Conservation (phyloP, 352 stramenopile species). For the Phytopythium helicoides region DNA sequence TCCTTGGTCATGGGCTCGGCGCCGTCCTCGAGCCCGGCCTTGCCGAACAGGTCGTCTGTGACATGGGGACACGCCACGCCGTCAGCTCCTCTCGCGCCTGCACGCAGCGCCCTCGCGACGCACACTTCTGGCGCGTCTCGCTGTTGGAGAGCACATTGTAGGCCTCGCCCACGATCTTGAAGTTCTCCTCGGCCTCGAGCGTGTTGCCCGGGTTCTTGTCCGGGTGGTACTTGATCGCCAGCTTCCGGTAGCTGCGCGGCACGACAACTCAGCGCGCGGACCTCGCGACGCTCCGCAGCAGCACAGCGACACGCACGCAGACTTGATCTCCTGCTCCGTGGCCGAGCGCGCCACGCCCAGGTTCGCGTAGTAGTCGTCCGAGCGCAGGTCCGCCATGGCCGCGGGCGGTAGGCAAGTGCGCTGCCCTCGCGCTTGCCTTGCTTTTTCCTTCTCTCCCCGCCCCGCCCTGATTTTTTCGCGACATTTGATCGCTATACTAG, state of each 20-base stretch:
- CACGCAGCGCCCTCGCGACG: conserved; percentile 4
- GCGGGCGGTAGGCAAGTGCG: no score
- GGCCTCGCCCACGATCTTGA: conserved; percentile 93
- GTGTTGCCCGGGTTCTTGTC: conserved; percentile 91
- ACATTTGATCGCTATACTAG: no score
- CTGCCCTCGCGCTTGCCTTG: no score
- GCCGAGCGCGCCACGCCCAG: conserved; percentile 64
- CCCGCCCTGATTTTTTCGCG: no score
- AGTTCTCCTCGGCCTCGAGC: conserved; percentile 87
- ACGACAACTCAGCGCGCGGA: not conserved
- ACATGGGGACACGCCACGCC: conserved; percentile 10
- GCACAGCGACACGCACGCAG: conserved; percentile 46
- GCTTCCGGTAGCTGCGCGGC: conserved; percentile 77
- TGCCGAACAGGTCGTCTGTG: conserved; percentile 91
- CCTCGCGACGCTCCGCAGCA: not conserved
- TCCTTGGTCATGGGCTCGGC: conserved; percentile 83
- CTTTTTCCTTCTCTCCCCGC: not conserved
- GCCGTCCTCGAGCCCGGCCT: conserved; percentile 87
- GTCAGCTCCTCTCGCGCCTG: not conserved
- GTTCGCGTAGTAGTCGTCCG: conserved; percentile 87
- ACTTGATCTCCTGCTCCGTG: conserved; percentile 82
- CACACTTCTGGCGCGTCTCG: conserved; percentile 89
- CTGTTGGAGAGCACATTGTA: conserved; percentile 94
- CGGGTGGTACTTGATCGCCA: conserved; percentile 93
- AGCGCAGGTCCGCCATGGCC: conserved; percentile 51